Conservation (phyloP, 1,284 basidiomycete species). For the Cutaneotrichosporon sp. region DNA sequence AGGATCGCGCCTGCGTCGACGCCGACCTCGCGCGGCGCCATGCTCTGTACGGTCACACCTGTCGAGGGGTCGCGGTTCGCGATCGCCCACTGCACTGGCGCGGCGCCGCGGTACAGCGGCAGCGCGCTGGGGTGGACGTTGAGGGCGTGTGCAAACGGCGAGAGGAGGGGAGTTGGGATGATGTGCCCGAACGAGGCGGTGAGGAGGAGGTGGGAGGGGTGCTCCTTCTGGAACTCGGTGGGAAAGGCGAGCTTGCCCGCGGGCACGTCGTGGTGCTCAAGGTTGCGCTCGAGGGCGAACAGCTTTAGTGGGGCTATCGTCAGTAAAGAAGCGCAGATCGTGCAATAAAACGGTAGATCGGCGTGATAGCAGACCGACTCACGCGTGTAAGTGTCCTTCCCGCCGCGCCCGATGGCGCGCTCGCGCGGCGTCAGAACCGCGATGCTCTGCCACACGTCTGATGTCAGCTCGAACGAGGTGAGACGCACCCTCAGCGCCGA, state of each 20-base stretch:
- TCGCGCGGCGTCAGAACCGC: slow-evolving; percentile 41
- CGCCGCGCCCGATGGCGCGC: slow-evolving; percentile 29
- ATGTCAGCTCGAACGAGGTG: not conserved
- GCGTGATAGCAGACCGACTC: slow-evolving; percentile 9
- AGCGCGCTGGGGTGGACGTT: slow-evolving; percentile 92
- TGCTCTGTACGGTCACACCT: slow-evolving; percentile 65
- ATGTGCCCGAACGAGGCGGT: slow-evolving; percentile 94
- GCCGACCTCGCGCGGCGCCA: slow-evolving; percentile 42
- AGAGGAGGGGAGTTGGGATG: slow-evolving; percentile 67
- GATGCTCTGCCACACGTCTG: slow-evolving; percentile 47
- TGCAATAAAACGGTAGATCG: too few relatives aligned
- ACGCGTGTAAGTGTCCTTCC: slow-evolving; percentile 27
- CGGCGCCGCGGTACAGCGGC: slow-evolving; percentile 85
- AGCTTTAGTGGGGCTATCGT: slow-evolving; percentile 31
- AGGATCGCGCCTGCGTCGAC: slow-evolving; percentile 56
- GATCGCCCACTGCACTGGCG: slow-evolving; percentile 87
- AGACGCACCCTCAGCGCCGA: slow-evolving; percentile 42
- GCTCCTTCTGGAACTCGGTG: slow-evolving; percentile 54
- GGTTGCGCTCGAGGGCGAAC: slow-evolving; percentile 23
- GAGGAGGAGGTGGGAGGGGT: slow-evolving; percentile 66
- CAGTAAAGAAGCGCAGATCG: too few relatives aligned
- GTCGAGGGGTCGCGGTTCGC: slow-evolving; percentile 64
- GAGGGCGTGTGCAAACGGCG: slow-evolving; percentile 71
- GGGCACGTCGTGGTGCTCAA: slow-evolving; percentile 24
- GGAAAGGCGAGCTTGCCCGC: slow-evolving; percentile 27